A percentile compares a stretch with the other conserved stretches of the same genome.
Conservation (phyloP, 192 early-diverging fungal genomes). For the Funneliformis mosseae region DNA sequence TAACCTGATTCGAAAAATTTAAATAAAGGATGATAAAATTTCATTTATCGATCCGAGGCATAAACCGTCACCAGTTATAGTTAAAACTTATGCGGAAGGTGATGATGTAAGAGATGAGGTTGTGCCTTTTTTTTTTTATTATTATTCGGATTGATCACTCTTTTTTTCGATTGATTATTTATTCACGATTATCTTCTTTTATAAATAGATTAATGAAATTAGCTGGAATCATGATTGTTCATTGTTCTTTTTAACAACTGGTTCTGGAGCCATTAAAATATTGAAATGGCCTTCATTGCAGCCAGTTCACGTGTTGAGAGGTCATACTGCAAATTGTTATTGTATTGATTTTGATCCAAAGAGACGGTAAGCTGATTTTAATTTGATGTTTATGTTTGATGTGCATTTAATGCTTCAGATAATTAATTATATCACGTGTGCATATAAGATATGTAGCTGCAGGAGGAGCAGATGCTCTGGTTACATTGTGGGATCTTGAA, state of each 20-base stretch:
- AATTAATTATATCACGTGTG: not conserved
- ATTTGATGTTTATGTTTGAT: not conserved
- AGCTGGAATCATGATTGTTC: conserved; percentile 74
- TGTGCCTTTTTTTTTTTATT: not conserved
- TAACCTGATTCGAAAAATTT: not conserved
- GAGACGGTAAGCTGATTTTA: conserved; percentile 45
- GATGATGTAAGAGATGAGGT: conserved; percentile 21
- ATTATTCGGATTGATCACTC: not conserved
- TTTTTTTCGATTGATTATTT: not conserved
- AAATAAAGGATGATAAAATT: conserved; percentile 65
- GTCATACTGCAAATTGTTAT: conserved; percentile 81
- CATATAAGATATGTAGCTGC: conserved; percentile 68
- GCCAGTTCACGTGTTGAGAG: conserved; percentile 55
- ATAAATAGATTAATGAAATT: conserved; percentile 69
- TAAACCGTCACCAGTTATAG: conserved; percentile 1
- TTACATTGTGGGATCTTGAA: conserved; percentile 76
- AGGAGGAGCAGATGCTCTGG: conserved; percentile 75
- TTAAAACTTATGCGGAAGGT: conserved; percentile 17
- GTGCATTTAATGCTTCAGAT: not conserved
- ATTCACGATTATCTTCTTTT: conserved; percentile 33
- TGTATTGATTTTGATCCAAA: conserved; percentile 80
- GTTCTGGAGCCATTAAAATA: conserved; percentile 69
- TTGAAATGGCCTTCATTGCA: conserved; percentile 69
- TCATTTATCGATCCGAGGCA: conserved; percentile 73
- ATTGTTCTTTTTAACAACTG: conserved; percentile 78